Percentiles rank a stretch among this genome's conserved stretches.
These are phyloP conservation scores for Arthrinium puccinioides DNA, from an alignment of 2,329 filamentous ascomycete species.

Conservation along the genomic window DNA sequence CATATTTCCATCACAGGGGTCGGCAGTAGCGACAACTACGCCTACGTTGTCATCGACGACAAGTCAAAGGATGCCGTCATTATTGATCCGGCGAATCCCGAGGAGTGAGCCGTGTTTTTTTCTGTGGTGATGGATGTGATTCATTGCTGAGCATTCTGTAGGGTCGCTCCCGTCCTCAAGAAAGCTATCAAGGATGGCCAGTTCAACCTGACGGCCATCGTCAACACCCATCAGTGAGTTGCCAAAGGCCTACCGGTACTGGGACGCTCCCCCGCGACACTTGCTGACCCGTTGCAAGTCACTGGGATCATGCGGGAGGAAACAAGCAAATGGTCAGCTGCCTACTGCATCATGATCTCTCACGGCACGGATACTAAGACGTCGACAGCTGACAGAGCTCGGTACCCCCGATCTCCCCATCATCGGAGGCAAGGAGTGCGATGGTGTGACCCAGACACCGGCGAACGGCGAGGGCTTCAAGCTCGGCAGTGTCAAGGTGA, in stretches of 20 bases:
- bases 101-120: constrained; percentile 50
- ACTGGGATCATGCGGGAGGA: constrained; percentile 90
- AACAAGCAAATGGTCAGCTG: constrained; percentile 68
- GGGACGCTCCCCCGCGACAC: constrained; percentile 1
- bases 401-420: constrained; percentile 61
- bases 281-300: no score
- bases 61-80: constrained; percentile 72
- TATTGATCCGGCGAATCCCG: constrained; percentile 72
- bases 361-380: neutral
- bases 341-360: neutral
- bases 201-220: constrained; percentile 80
- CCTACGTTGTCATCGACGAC: constrained; percentile 73
- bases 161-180: constrained; percentile 59
- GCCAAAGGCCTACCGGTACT: constrained; percentile 2
- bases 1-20: constrained; percentile 49
- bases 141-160: constrained; percentile 21
- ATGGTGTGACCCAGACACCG: constrained; percentile 71
- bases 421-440: constrained; percentile 82
- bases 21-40: constrained; percentile 75
- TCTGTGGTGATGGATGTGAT: neutral
- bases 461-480: constrained; percentile 69
- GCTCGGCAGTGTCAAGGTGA: constrained; percentile 77
- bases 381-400: constrained; percentile 30
- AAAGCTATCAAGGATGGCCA: constrained; percentile 62
- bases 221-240: constrained; percentile 93